These are phyloP conservation scores for Suillus fuscotomentosus DNA, from an alignment of 768 basidiomycete species.

Conservation along the genomic window DNA sequence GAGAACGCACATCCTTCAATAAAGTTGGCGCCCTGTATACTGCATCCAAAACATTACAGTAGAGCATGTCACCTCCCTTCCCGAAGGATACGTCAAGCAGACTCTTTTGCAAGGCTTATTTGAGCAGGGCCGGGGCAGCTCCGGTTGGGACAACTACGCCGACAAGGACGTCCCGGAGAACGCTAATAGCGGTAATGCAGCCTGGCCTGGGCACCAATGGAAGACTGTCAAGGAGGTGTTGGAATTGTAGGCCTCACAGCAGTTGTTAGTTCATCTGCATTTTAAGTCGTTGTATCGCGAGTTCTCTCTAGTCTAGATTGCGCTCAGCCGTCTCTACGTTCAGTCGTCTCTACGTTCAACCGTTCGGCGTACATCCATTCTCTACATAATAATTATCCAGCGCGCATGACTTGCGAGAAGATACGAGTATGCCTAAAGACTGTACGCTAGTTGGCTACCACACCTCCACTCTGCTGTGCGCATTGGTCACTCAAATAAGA, in stretches of 20 bases:
- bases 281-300: background rate
- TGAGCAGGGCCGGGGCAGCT: slow-evolving; percentile 29
- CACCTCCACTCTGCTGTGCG: slow-evolving; percentile 28
- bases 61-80: slow-evolving; percentile 23
- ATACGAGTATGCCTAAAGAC: background rate
- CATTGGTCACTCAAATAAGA: slow-evolving; percentile 35
- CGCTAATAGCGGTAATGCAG: slow-evolving; percentile 29
- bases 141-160: slow-evolving; percentile 32
- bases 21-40: slow-evolving; percentile 27
- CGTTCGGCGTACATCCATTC: background rate
- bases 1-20: slow-evolving; percentile 28
- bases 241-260: slow-evolving; percentile 16
- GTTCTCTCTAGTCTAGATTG: background rate
- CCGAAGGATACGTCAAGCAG: slow-evolving; percentile 28
- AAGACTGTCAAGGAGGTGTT: slow-evolving; percentile 26
- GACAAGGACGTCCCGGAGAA: slow-evolving; percentile 30
- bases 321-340: slow-evolving; percentile 7
- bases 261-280: background rate
- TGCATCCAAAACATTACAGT: slow-evolving; percentile 18
- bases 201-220: slow-evolving; percentile 35
- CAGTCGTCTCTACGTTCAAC: slow-evolving; percentile 5
- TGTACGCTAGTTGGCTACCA: slow-evolving; percentile 17
- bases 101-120: slow-evolving; percentile 29
- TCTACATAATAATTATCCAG: background rate
- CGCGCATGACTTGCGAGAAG: background rate